Evolutionary conservation across 2,329 filamentous ascomycete species (phyloP).

Genomic region (Trichoderma sp.): DNA sequence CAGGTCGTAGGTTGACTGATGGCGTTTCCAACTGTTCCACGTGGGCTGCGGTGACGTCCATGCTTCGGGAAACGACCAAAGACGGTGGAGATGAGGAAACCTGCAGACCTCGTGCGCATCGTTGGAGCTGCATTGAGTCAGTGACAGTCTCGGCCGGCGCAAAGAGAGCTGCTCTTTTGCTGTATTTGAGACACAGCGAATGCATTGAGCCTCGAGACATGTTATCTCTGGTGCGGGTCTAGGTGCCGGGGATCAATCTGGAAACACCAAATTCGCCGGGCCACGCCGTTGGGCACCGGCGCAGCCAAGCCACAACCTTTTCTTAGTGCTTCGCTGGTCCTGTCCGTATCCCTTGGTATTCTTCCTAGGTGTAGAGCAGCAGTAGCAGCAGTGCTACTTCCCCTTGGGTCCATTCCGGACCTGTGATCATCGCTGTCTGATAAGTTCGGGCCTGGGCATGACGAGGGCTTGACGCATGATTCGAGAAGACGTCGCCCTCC

Average conservation of each 20-base stretch:
- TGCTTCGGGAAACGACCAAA: slow-evolving; percentile 11
- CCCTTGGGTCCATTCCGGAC: background rate
- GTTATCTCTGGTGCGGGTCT: background rate
- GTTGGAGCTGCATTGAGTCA: background rate
- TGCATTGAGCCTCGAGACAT: background rate
- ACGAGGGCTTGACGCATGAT: slow-evolving; percentile 6
- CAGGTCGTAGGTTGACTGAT: background rate
- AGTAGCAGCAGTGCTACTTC: background rate
- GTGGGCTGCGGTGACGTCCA: slow-evolving; percentile 10
- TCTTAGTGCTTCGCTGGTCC: slow-evolving; percentile 1
- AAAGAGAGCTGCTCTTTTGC: background rate
- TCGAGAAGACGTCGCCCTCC: background rate
- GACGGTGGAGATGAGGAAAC: background rate
- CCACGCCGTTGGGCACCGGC: slow-evolving; percentile 7
- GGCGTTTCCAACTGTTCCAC: slow-evolving; percentile 5
- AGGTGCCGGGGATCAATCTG: background rate
- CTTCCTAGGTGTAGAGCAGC: background rate
- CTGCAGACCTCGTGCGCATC: background rate
- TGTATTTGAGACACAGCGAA: background rate
- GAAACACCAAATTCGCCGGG: background rate
- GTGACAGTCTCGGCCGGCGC: background rate
- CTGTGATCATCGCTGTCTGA: slow-evolving; percentile 1
- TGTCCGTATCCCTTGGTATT: background rate
- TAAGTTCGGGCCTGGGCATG: background rate
- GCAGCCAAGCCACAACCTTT: background rate